phyloP scores from a whole-genome alignment of 345 rosid genomes.

The Rhizophora mangle region DNA sequence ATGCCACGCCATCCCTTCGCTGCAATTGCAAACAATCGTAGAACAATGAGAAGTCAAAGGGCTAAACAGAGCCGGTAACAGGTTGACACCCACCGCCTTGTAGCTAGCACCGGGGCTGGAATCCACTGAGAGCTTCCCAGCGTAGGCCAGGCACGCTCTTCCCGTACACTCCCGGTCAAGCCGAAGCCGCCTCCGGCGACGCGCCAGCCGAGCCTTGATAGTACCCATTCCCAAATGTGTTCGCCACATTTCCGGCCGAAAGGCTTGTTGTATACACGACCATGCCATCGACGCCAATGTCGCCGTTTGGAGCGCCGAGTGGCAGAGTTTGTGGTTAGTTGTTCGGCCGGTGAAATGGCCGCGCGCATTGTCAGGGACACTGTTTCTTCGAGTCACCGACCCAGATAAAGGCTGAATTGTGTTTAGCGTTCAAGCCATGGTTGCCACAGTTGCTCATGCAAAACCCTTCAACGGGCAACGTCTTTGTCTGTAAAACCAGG shows the following conservation, averaged over 20 bases:
- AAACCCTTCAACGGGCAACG: slow-evolving; percentile 40
- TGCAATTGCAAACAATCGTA: slow-evolving; percentile 17
- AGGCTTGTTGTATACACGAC: slow-evolving; percentile 37
- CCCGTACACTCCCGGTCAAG: slow-evolving; percentile 36
- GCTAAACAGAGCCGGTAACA: slow-evolving; percentile 39
- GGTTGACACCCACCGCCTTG: slow-evolving; percentile 31
- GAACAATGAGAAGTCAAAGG: slow-evolving; percentile 37
- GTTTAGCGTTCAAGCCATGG: slow-evolving; percentile 26
- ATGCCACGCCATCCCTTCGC: not conserved
- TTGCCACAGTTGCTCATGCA: slow-evolving; percentile 44
- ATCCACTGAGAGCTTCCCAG: slow-evolving; percentile 12
- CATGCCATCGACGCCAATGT: slow-evolving; percentile 45
- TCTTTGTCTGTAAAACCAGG: slow-evolving; percentile 34
- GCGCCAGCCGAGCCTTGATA: slow-evolving; percentile 23
- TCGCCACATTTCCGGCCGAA: slow-evolving; percentile 38
- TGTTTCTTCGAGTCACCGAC: slow-evolving; percentile 42
- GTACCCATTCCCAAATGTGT: slow-evolving; percentile 38
- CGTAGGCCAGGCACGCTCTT: slow-evolving; percentile 42
- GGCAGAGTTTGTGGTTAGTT: slow-evolving; percentile 42
- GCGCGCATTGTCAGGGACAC: slow-evolving; percentile 28
- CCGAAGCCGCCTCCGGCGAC: slow-evolving; percentile 34
- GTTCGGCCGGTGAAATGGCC: slow-evolving; percentile 26
- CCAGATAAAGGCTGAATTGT: slow-evolving; percentile 30
- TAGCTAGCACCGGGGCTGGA: slow-evolving; percentile 36
- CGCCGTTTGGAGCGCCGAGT: slow-evolving; percentile 38